Conservation (phyloP, 257 asterid species). For the Voacanga thouarsii region DNA sequence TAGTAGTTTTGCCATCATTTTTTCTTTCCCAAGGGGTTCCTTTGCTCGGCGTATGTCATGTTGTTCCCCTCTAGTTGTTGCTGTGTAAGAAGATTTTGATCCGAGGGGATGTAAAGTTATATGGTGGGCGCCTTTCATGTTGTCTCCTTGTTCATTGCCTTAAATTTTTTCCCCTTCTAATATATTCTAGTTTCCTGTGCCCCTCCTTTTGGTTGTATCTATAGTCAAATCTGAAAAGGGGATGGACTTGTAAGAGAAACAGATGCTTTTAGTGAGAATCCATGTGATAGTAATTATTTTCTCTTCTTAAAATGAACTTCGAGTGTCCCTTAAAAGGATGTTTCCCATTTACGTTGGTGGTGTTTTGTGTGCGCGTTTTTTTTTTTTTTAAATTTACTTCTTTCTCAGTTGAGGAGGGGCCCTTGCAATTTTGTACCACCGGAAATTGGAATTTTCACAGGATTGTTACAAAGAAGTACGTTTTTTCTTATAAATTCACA, state of each 20-base stretch:
- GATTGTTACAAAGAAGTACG: too few species aligned
- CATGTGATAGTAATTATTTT: conserved; percentile 9
- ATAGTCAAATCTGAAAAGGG: conserved; percentile 12
- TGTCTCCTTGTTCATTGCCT: conserved; percentile 8
- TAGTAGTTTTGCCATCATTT: conserved; percentile 8
- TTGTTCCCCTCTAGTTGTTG: conserved; percentile 15
- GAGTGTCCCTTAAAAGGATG: not conserved
- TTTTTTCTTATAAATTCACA: too few species aligned
- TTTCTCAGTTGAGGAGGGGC: too few species aligned
- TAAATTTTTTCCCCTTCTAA: not conserved
- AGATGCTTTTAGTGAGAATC: conserved; percentile 16
- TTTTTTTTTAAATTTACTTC: too few species aligned
- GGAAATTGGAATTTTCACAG: too few species aligned
- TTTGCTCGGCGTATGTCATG: conserved; percentile 3
- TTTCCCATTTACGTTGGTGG: too few species aligned
- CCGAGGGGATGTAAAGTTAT: conserved; percentile 25
- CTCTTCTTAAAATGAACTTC: not conserved
- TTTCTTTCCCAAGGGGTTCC: conserved; percentile 1
- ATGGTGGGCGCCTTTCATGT: not conserved
- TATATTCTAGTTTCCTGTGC: conserved; percentile 5
- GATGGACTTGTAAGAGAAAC: conserved; percentile 18
- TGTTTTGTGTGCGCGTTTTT: too few species aligned
- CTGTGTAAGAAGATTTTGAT: conserved; percentile 26
- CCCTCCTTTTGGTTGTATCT: conserved; percentile 24
- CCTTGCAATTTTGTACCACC: too few species aligned